Conservation (phyloP, 352 stramenopile genomes). For the Pythium phragmitis region DNA sequence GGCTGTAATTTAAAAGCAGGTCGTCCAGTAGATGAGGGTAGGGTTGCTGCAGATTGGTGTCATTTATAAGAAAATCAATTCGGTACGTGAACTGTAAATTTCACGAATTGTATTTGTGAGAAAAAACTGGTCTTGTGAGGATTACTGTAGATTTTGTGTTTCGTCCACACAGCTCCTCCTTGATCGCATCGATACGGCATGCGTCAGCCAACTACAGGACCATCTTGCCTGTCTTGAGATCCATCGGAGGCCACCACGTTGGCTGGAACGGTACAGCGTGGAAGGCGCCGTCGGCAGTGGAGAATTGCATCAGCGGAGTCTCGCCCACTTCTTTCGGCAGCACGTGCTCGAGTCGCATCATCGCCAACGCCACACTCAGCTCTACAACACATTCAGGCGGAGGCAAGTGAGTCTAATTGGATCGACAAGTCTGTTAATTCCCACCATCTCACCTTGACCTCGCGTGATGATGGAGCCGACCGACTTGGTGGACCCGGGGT, state of each 20-base stretch:
- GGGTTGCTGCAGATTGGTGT: too few species aligned
- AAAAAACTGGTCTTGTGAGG: background rate
- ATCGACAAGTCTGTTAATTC: background rate
- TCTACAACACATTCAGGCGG: slow-evolving; percentile 13
- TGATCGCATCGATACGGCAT: too few species aligned
- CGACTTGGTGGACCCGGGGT: slow-evolving; percentile 53
- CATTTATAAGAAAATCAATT: too few species aligned
- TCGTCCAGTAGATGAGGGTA: too few species aligned
- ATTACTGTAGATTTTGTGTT: slow-evolving; percentile 2
- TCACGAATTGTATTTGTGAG: slow-evolving; percentile 1
- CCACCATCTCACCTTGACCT: slow-evolving; percentile 30
- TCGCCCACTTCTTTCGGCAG: slow-evolving; percentile 43
- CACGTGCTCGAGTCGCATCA: slow-evolving; percentile 79
- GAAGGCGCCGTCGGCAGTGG: slow-evolving; percentile 63
- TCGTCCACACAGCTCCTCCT: background rate
- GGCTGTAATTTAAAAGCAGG: too few species aligned
- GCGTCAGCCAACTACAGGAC: slow-evolving; percentile 32
- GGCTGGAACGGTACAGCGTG: slow-evolving; percentile 72
- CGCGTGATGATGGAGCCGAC: slow-evolving; percentile 54
- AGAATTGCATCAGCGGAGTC: slow-evolving; percentile 52
- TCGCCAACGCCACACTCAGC: slow-evolving; percentile 57
- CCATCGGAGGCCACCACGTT: slow-evolving; percentile 71
- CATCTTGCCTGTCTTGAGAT: slow-evolving; percentile 77
- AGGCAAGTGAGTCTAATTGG: background rate
- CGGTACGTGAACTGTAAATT: background rate